Base-by-base conservation (phyloP, 768 basidiomycete genomes). In the Suillus subalutaceus region DNA sequence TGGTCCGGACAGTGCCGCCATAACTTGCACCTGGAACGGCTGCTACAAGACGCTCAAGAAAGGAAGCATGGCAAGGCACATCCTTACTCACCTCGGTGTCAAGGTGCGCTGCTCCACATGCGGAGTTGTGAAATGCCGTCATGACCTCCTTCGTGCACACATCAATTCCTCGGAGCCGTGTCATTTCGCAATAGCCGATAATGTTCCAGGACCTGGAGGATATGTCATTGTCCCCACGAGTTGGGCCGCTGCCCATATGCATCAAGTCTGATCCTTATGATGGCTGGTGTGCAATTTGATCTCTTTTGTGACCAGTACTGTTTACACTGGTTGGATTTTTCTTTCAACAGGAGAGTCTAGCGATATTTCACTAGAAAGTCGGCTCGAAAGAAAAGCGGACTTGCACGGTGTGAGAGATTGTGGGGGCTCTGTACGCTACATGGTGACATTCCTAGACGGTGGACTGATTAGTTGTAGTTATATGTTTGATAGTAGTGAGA, bases 51-150 rank as follows among this genome's bases (percentile, higher is more conserved):
- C 43, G 6, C 40, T 57, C 38, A 67, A 65, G 55, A 26, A 13
- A 13, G 41, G 57, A 7, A 64, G 63, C 23, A 67, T 67, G 37
- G 15, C 66, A 26, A 40, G 66, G 26, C 66, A 67, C 38, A 43
- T 67, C 1, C 59, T 61, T 35, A 55, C 58, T 12, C 66, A 67
- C 35, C 32, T 67, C 8, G 40, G 46, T n/a, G 35, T 64, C 30
- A 61, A 23, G n/a, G 43, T 60, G 7, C 37, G 32, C 10, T 67
- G 66, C 48, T 61, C 63, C 56, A 6, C n/a, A 4, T 57, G 56
- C 3, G 35, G 56, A 23, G 12, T 57, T 6, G 35, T 57, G 6
- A 57, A 8, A 12, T 38, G 37, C 13, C 37, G 56, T 4, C 37
- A 8, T 35, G 35, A 57, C 3, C 10, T 38, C 3, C n/a, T 57